phyloP scores from a whole-genome alignment of 441 rosid genomes.

The Populus hybrid region DNA sequence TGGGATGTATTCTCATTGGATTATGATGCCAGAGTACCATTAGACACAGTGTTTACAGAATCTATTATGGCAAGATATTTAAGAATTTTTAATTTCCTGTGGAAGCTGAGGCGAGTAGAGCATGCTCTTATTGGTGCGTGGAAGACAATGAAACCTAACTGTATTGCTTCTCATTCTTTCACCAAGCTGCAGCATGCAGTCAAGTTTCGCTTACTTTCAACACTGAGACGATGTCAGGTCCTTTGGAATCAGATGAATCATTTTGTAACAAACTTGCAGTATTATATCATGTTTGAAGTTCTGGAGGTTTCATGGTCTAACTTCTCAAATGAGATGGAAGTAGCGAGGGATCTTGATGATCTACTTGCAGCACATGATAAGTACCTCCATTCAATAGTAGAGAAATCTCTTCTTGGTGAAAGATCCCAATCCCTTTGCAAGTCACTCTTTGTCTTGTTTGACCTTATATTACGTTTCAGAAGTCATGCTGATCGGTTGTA shows the following conservation, averaged over 20 bases:
- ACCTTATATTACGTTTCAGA: conserved; percentile 78
- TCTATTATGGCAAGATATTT: conserved; percentile 78
- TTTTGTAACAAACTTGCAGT: conserved; percentile 87
- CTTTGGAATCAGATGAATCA: conserved; percentile 96
- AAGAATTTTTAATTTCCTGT: conserved; percentile 83
- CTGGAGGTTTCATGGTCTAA: conserved; percentile 95
- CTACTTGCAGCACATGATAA: conserved; percentile 86
- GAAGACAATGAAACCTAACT: conserved; percentile 99
- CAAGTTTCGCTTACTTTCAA: conserved; percentile 70
- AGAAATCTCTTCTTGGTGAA: conserved; percentile 89
- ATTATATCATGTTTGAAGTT: conserved; percentile 96
- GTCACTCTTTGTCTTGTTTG: conserved; percentile 80
- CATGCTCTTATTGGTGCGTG: conserved; percentile 93
- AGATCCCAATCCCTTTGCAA: conserved; percentile 59
- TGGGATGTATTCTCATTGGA: conserved; percentile 97
- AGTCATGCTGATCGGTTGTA: conserved; percentile 84
- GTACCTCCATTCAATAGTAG: conserved; percentile 75
- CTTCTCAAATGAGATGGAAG: conserved; percentile 80
- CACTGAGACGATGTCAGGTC: conserved; percentile 87
- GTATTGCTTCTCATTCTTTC: conserved; percentile 78
- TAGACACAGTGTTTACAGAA: conserved; percentile 84
- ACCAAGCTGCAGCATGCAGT: conserved; percentile 65
- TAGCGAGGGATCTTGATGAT: conserved; percentile 88
- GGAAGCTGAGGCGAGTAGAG: conserved; percentile 94
- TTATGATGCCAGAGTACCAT: conserved; percentile 87